These are phyloP conservation scores for Neurospora intermedia DNA, from an alignment of 495 filamentous ascomycete genomes.

Conservation along the genomic window DNA sequence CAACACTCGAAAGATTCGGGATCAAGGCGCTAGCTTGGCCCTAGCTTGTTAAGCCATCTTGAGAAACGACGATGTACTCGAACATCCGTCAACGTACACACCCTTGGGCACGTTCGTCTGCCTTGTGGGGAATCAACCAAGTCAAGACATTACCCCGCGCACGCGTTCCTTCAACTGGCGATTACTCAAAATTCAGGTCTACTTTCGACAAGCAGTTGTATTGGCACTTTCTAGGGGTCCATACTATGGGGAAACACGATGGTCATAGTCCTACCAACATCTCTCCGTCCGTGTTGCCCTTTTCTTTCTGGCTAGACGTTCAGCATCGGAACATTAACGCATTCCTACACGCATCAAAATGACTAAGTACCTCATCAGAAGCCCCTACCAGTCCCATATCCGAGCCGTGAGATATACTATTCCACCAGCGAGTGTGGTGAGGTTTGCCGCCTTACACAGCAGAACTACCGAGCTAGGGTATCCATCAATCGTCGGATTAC, in stretches of 20 bases:
- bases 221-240: background rate
- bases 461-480: background rate
- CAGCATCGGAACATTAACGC: background rate
- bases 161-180: conserved; percentile 1
- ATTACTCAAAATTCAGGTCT: background rate
- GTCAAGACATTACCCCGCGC: background rate
- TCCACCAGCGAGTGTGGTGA: background rate
- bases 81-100: conserved; percentile 1
- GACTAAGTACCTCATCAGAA: background rate
- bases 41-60: background rate
- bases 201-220: background rate
- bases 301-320: background rate
- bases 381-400: background rate
- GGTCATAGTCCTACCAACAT: background rate
- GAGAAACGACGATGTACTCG: background rate
- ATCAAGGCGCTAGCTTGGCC: background rate
- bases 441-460: background rate
- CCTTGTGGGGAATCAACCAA: background rate
- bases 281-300: background rate
- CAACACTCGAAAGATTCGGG: conserved; percentile 2
- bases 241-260: background rate
- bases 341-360: background rate
- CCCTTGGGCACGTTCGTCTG: background rate
- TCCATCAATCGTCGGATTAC: background rate
- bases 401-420: conserved; percentile 5